Conservation (phyloP, 805 yeast genomes). For the Osmozyma mogii region DNA sequence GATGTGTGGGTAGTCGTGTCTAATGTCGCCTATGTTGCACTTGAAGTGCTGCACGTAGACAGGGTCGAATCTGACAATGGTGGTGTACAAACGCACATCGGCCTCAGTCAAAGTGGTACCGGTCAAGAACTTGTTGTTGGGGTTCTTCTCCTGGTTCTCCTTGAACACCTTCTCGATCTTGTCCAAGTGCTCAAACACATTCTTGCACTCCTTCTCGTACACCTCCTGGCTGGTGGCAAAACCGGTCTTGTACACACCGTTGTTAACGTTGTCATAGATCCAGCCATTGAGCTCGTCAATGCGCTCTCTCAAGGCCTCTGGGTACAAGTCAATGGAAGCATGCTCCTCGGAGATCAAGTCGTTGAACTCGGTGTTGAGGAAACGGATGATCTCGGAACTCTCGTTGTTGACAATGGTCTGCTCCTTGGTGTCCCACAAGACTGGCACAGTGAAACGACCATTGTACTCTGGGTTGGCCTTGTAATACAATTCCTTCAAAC, state of each 20-base stretch:
- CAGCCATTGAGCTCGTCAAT: conserved; percentile 76
- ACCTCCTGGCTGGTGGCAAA: conserved; percentile 80
- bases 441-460: conserved; percentile 89
- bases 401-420: conserved; percentile 87
- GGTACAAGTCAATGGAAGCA: conserved; percentile 54
- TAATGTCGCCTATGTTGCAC: conserved; percentile 76
- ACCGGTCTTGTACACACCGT: conserved; percentile 90
- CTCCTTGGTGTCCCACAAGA: conserved; percentile 81
- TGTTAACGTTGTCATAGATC: conserved; percentile 81
- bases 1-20: conserved; percentile 69
- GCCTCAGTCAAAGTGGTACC: conserved; percentile 79
- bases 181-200: conserved; percentile 60
- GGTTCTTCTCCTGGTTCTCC: conserved; percentile 27
- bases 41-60: conserved; percentile 95
- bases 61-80: conserved; percentile 85
- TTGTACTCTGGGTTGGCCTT: conserved; percentile 67
- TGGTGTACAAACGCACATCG: conserved; percentile 79
- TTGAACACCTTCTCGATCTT: conserved; percentile 57
- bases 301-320: conserved; percentile 40
- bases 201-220: conserved; percentile 60
- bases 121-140: conserved; percentile 31
- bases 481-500: conserved; percentile 65
- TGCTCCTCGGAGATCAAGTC: conserved; percentile 41
- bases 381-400: conserved; percentile 81
- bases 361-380: conserved; percentile 70